phyloP scores from a whole-genome alignment of 345 rosid genomes.

The Bruguiera parviflora region DNA sequence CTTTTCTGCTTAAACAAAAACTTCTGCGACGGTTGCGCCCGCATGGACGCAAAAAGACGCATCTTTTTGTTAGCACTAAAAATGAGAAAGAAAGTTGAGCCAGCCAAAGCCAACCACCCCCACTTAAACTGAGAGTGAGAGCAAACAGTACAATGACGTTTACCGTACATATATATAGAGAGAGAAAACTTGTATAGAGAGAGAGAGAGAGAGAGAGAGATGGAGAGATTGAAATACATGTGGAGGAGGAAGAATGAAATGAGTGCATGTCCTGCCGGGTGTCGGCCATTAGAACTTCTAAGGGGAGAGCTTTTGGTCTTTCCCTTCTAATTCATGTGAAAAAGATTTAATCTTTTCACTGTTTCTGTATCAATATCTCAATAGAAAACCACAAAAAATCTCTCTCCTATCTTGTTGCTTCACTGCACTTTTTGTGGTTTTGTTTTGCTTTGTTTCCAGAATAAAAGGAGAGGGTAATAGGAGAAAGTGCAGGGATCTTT shows the following conservation, averaged over 20 bases:
- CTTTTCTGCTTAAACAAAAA: constrained; percentile 6
- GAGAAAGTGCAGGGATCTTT: constrained; percentile 8
- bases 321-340: constrained; percentile 23
- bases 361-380: constrained; percentile 6
- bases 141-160: neutral
- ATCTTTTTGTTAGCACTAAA: constrained; percentile 23
- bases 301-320: constrained; percentile 34
- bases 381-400: constrained; percentile 14
- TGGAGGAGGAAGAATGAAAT: constrained; percentile 30
- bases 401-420: constrained; percentile 13
- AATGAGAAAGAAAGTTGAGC: constrained; percentile 12
- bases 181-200: too few species aligned
- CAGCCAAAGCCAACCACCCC: constrained; percentile 20
- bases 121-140: too few species aligned
- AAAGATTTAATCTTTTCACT: constrained; percentile 18
- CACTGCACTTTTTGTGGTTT: constrained; percentile 15
- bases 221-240: constrained; percentile 11
- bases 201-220: neutral
- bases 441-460: neutral
- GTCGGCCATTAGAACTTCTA: constrained; percentile 52
- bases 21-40: constrained; percentile 16
- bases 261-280: constrained; percentile 50
- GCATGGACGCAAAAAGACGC: neutral
- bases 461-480: neutral
- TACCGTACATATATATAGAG: neutral